phyloP scores from a whole-genome alignment of 2,329 filamentous ascomycete species.

The Orbilia brochopaga region DNA sequence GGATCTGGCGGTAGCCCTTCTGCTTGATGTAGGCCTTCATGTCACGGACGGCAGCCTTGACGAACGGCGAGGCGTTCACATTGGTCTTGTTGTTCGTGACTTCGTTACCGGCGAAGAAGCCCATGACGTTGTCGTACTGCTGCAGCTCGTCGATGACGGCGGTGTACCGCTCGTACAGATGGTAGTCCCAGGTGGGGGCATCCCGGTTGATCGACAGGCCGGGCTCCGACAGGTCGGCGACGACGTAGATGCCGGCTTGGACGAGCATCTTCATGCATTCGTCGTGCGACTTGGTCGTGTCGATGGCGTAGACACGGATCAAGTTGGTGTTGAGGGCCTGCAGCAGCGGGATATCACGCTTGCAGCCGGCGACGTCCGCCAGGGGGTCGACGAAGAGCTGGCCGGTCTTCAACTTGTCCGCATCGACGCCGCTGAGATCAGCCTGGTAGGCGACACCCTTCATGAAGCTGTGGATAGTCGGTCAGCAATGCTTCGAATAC shows the following conservation, averaged over 20 bases:
- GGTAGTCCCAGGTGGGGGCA: conserved; percentile 76
- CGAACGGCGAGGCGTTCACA: conserved; percentile 87
- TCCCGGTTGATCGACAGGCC: conserved; percentile 82
- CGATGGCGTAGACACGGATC: conserved; percentile 92
- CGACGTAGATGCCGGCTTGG: conserved; percentile 89
- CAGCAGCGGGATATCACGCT: conserved; percentile 84
- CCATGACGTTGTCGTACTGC: conserved; percentile 87
- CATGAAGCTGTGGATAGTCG: conserved; percentile 68
- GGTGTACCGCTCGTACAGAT: conserved; percentile 80
- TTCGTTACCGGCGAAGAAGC: conserved; percentile 99
- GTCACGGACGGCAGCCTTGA: conserved; percentile 97
- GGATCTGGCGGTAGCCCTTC: conserved; percentile 76
- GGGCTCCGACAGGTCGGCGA: conserved; percentile 88
- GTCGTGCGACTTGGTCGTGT: conserved; percentile 77
- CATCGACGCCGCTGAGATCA: conserved; percentile 66
- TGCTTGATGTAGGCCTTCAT: conserved; percentile 90
- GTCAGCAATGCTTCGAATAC: conserved; percentile 48
- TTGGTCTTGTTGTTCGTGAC: conserved; percentile 89
- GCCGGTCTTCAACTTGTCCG: conserved; percentile 63
- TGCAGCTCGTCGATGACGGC: conserved; percentile 79
- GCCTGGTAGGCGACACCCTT: conserved; percentile 95
- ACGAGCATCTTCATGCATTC: conserved; percentile 83
- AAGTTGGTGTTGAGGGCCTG: conserved; percentile 82
- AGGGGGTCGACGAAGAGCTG: conserved; percentile 80
- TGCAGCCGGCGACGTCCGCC: conserved; percentile 72